Evolutionary conservation across 2,329 filamentous ascomycete genomes (phyloP), one percentile per base, ranked within the genome.

Genomic region (Pseudogymnoascus sp.): DNA sequence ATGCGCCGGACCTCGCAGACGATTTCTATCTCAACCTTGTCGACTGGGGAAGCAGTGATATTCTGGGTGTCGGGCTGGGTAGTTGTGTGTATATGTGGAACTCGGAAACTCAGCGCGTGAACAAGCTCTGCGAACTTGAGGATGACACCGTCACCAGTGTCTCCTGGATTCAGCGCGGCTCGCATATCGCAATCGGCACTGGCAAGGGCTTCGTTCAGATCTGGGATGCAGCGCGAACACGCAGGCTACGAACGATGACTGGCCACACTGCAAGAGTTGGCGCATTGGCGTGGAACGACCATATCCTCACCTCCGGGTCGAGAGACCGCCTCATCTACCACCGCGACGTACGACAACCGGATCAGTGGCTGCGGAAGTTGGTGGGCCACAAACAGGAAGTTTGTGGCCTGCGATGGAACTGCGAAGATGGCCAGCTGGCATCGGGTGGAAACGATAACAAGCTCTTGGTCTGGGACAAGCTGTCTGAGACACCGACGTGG

Each of bases 31-130:
- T 99, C 36, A 99, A 99, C 70, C 78, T 99, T 25, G 93, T 99
- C 2, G 94, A 99, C 71, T 99, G 94, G 94, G 94, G 94, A 43
- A 95, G 90, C 69, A 92, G 89, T 67, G 96, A 97, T 73, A 88
- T 96, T 7, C 81, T 99, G 9, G 94, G 93, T 6, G 94, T 99
- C 43, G 94, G 94, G 0, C 78, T 99, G 25, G 92, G 92, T 16
- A 90, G 89, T 16, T 95, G 90, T 67, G 94, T 99, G 5, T 99
- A 97, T 72, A 94, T 97, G 86, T 99, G 94, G 94, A 96, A 97
- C 72, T 94, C 92, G 4, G 86, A 91, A 67, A 89, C 89, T 6
- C 94, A 93, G 65, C 85, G 89, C 65, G 94, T 99, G 2, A 96
- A 92, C 63, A 96, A 95, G 74, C 82, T 99, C 8, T 97, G 94